Percentiles rank a stretch among this genome's conserved stretches.
These are phyloP conservation scores for Ilyonectria mors-panacis DNA, from an alignment of 2,329 filamentous ascomycete genomes.

Conservation along the genomic window DNA sequence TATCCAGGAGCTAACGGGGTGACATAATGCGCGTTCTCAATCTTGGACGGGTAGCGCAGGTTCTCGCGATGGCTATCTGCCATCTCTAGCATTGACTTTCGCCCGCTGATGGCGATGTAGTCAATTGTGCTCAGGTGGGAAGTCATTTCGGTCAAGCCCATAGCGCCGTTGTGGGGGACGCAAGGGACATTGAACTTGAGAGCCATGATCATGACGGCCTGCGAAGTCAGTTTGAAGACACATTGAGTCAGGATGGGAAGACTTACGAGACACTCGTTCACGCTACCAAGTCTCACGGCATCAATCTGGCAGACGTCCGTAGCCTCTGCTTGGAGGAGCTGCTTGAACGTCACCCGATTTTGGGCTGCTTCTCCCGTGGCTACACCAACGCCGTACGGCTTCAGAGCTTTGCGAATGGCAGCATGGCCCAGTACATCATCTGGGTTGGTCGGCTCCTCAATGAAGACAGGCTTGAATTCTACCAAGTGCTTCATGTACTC, in stretches of 20 bases:
- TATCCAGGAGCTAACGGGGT: constrained; percentile 83
- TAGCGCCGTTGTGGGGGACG: constrained; percentile 90
- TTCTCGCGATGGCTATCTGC: constrained; percentile 96
- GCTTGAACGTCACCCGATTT: constrained; percentile 95
- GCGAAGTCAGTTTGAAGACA: not conserved
- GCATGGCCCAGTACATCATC: constrained; percentile 93
- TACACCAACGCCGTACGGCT: constrained; percentile 82
- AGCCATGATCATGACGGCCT: constrained; percentile 89
- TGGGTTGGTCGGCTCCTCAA: constrained; percentile 92
- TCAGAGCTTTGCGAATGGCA: constrained; percentile 84
- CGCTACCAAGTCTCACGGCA: constrained; percentile 88
- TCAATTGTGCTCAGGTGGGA: constrained; percentile 94
- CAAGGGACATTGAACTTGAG: constrained; percentile 84
- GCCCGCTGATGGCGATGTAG: constrained; percentile 88
- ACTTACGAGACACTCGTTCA: constrained; percentile 82
- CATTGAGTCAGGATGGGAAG: not conserved
- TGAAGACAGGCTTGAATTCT: constrained; percentile 92
- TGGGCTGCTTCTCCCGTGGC: constrained; percentile 97
- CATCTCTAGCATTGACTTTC: constrained; percentile 88
- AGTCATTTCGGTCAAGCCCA: constrained; percentile 92
- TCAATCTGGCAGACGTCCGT: constrained; percentile 93
- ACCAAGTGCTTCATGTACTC: constrained; percentile 86
- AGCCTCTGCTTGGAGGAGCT: constrained; percentile 83
- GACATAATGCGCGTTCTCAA: constrained; percentile 89
- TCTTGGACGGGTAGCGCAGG: constrained; percentile 84